phyloP scores from a whole-genome alignment of 2,329 filamentous ascomycete species.

The Alternaria tenuissima region DNA sequence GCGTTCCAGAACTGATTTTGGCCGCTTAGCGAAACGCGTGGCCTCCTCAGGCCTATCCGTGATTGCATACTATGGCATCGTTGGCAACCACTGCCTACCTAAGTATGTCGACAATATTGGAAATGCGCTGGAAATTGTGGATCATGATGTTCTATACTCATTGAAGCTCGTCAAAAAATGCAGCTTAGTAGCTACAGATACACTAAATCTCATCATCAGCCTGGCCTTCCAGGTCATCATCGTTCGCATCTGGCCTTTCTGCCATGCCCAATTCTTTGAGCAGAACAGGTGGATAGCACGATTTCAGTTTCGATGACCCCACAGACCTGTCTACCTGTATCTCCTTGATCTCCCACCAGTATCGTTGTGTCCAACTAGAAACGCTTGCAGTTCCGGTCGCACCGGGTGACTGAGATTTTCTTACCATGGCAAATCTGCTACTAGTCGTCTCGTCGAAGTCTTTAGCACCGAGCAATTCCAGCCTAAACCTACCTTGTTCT shows the following conservation, averaged over 20 bases:
- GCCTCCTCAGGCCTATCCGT: constrained; percentile 35
- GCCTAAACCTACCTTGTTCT: neutral
- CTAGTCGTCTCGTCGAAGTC: neutral
- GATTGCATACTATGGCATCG: constrained; percentile 22
- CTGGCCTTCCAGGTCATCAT: constrained; percentile 37
- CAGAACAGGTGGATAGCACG: neutral
- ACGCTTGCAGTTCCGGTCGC: neutral
- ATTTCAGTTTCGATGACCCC: neutral
- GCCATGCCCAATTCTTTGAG: constrained; percentile 11
- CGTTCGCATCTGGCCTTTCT: constrained; percentile 34
- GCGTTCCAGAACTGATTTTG: constrained; percentile 37
- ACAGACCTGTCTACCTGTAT: neutral
- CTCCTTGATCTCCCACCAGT: neutral
- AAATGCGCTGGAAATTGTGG: constrained; percentile 35
- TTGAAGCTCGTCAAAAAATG: constrained; percentile 31
- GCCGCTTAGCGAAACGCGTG: constrained; percentile 21
- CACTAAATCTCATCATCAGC: constrained; percentile 22
- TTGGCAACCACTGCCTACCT: constrained; percentile 45
- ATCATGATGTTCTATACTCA: constrained; percentile 35
- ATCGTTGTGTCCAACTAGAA: neutral
- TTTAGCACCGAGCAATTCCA: neutral
- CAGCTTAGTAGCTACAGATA: constrained; percentile 12
- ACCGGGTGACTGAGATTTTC: neutral
- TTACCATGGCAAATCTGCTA: neutral
- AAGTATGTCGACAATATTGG: constrained; percentile 38